phyloP scores from a whole-genome alignment of 2,329 filamentous ascomycete genomes.

The Salinomyces thailandicus region DNA sequence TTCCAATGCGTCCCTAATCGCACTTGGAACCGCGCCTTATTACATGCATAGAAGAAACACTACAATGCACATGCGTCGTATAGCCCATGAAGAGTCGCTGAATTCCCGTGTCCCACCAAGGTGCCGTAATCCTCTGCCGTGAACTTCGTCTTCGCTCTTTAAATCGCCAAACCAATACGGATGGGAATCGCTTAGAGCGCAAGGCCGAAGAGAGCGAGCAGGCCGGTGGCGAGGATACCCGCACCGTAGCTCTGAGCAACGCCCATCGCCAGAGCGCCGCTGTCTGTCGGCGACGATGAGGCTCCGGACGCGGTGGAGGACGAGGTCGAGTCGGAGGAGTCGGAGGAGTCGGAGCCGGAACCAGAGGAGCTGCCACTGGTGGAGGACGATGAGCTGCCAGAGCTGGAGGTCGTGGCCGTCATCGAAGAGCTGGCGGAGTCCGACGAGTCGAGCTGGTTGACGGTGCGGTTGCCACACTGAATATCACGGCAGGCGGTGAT shows the following conservation, averaged over 20 bases:
- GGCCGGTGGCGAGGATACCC: constrained; percentile 37
- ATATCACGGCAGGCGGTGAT: constrained; percentile 38
- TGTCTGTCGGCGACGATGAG: constrained; percentile 19
- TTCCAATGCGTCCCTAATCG: neutral
- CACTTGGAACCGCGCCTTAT: neutral
- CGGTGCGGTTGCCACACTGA: constrained; percentile 44
- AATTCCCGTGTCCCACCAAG: neutral
- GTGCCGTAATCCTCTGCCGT: neutral
- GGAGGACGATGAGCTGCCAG: constrained; percentile 23
- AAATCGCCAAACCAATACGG: neutral
- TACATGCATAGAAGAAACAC: neutral
- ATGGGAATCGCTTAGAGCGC: constrained; percentile 37
- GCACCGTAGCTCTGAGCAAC: constrained; percentile 42
- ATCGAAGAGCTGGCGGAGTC: constrained; percentile 21
- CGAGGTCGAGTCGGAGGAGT: constrained; percentile 8
- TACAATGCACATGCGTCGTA: neutral
- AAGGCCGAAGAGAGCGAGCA: constrained; percentile 48
- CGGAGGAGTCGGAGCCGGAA: neutral
- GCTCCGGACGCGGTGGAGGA: constrained; percentile 23
- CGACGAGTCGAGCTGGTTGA: constrained; percentile 26
- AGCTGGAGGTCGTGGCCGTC: constrained; percentile 15
- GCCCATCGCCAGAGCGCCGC: constrained; percentile 37
- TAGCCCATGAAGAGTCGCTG: neutral
- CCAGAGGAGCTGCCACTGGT: constrained; percentile 14
- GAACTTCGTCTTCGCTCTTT: neutral